Base-by-base conservation (phyloP, 352 stramenopile genomes). In the Paralagenidium karlingii region DNA sequence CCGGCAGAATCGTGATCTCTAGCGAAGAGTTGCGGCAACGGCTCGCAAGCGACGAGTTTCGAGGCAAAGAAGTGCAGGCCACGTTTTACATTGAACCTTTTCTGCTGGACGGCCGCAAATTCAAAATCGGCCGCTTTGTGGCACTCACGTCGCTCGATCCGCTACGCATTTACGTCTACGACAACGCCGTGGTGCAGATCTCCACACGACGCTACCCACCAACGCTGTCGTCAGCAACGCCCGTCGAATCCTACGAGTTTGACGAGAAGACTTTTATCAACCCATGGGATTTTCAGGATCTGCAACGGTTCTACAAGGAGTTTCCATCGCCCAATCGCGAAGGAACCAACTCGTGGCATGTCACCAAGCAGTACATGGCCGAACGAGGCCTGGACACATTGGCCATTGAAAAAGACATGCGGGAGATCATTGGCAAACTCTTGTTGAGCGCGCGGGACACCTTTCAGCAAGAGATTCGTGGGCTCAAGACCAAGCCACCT, bases 91-190 rank as follows among this genome's bases (percentile, higher is more conserved):
- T 89, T 11, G 76, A 94, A 50, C 82, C 83, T 24, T 66, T 84
- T 22, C 60, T 94, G 16, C 53, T 95, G 18, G 79, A 92, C 37
- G 77, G 68, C 31, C 68, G 87, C 63, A 93, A 94, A 53, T 93
- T 92, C 47, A 66, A 78, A 36, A 71, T 92, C 24, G 71, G 82
- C 2, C 83, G 93, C 46, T 94, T 94, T 51, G 82, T 93, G 16
- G 56, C 62, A 5, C 56, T 95, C 19, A 87, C 78, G 13, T 93
- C 69, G 27, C 45, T 88, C 1, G 62, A 94, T 28, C 82, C 83
- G 6, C 60, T 95, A 16, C 74, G 75, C 1, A 59, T 94, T 12
- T 94, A 94, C 42, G 60, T 86, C 37, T 89, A 88, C 46, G 55
- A 64, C 41, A 63, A 91, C 43, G 68, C 74, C 6, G 34, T 69